phyloP scores from a whole-genome alignment of 2,329 filamentous ascomycete genomes.

The Cucurbitaria berberidis region DNA sequence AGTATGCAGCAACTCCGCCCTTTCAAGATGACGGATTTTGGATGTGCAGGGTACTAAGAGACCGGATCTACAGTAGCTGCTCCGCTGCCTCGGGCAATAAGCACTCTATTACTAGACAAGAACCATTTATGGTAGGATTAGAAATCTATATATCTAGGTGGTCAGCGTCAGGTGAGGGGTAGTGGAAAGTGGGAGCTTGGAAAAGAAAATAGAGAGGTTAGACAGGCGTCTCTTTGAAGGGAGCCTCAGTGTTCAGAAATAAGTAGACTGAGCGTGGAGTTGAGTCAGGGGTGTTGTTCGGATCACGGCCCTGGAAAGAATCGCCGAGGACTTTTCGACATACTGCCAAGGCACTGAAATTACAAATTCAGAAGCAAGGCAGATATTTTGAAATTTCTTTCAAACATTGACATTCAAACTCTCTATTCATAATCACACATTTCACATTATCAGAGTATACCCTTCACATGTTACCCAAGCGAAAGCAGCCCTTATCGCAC shows the following conservation, averaged over 20 bases:
- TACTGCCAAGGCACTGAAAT: neutral
- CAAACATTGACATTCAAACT: neutral
- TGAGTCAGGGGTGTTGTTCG: no score
- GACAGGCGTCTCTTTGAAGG: neutral
- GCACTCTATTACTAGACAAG: neutral
- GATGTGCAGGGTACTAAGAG: neutral
- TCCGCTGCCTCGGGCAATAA: neutral
- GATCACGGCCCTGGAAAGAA: no score
- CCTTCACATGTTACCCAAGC: neutral
- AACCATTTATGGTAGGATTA: neutral
- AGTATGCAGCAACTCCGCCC: neutral
- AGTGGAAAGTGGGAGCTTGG: constrained; percentile 20
- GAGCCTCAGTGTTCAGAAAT: neutral
- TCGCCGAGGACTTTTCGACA: no score
- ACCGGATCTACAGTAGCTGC: neutral
- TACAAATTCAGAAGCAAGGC: neutral
- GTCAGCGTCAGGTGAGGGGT: constrained; percentile 10
- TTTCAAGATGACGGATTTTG: neutral
- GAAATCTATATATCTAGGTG: neutral
- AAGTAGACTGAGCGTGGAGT: no score
- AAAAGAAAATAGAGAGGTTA: neutral
- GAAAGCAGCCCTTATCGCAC: neutral
- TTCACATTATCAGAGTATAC: neutral
- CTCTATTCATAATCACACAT: neutral
- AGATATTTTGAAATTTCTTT: neutral